Conservation (phyloP, 108 stramenopile genomes). For the Conticribra weissflogii region DNA sequence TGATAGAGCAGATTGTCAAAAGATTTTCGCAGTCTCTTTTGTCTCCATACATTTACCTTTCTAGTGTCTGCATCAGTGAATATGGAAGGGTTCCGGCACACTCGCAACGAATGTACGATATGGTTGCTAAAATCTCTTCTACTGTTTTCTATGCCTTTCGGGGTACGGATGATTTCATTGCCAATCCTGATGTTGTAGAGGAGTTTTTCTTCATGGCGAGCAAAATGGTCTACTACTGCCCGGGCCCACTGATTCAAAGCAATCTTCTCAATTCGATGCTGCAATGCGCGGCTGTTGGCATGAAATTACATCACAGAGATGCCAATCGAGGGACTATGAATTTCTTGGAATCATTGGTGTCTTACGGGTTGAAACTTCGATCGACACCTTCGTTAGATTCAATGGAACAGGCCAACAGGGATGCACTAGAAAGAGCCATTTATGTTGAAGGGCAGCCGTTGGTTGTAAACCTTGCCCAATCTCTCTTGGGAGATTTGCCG, state of each 20-base stretch:
- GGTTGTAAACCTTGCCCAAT: slow-evolving; percentile 64
- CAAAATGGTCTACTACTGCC: slow-evolving; percentile 82
- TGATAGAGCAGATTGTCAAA: slow-evolving; percentile 74
- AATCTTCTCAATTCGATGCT: slow-evolving; percentile 69
- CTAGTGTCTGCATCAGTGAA: slow-evolving; percentile 87
- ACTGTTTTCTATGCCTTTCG: slow-evolving; percentile 65
- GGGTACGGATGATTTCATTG: slow-evolving; percentile 72
- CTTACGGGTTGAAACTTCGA: slow-evolving; percentile 64
- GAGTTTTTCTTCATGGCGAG: slow-evolving; percentile 94
- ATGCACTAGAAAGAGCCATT: slow-evolving; percentile 67
- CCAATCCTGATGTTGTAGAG: slow-evolving; percentile 96
- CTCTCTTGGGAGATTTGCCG: slow-evolving; percentile 84
- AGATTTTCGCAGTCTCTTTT: slow-evolving; percentile 71
- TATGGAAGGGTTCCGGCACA: slow-evolving; percentile 68
- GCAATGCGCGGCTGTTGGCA: slow-evolving; percentile 78
- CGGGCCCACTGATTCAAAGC: slow-evolving; percentile 70
- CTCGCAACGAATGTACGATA: slow-evolving; percentile 59
- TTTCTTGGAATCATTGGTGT: slow-evolving; percentile 73
- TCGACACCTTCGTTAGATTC: slow-evolving; percentile 32
- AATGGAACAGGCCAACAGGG: slow-evolving; percentile 41
- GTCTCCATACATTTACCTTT: slow-evolving; percentile 89
- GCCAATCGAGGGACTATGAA: slow-evolving; percentile 87
- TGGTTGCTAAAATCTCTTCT: slow-evolving; percentile 71
- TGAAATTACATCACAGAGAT: slow-evolving; percentile 85
- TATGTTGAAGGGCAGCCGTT: slow-evolving; percentile 65